Evolutionary conservation across 768 basidiomycete species (phyloP).

Genomic region (Pleurotus sapidus): DNA sequence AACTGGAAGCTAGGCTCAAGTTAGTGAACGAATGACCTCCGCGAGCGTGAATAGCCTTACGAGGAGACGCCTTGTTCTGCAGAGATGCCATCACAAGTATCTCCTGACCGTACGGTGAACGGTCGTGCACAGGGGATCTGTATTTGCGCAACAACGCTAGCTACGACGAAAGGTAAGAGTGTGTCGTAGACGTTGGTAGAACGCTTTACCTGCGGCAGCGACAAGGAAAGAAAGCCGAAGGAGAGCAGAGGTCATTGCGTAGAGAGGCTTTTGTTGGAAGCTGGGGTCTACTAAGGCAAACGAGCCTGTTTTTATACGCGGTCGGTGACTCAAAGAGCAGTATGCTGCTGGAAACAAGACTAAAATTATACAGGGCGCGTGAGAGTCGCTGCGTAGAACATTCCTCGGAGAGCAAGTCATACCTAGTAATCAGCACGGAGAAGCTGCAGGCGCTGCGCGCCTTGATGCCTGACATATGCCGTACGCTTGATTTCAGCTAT

Average conservation of each 20-base stretch:
- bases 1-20: slow-evolving; percentile 49
- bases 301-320: too few relatives aligned
- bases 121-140: slow-evolving; percentile 39
- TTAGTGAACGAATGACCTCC: not conserved
- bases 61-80: slow-evolving; percentile 43
- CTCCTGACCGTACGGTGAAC: slow-evolving; percentile 47
- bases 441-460: too few relatives aligned
- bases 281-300: not conserved
- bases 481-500: too few relatives aligned
- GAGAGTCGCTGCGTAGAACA: too few relatives aligned
- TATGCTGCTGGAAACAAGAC: too few relatives aligned
- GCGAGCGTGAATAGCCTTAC: slow-evolving; percentile 23
- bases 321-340: too few relatives aligned
- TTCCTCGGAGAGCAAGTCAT: too few relatives aligned
- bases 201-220: not conserved
- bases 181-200: not conserved
- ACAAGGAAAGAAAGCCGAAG: not conserved
- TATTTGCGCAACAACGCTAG: slow-evolving; percentile 5
- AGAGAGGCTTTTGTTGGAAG: not conserved
- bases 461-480: too few relatives aligned
- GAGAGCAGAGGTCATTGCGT: not conserved
- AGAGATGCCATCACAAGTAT: slow-evolving; percentile 58
- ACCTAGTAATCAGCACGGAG: too few relatives aligned
- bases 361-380: too few relatives aligned
- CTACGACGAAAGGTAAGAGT: not conserved